Evolutionary conservation across 108 stramenopile species (phyloP).

Genomic region (Conticribra weissflogii): DNA sequence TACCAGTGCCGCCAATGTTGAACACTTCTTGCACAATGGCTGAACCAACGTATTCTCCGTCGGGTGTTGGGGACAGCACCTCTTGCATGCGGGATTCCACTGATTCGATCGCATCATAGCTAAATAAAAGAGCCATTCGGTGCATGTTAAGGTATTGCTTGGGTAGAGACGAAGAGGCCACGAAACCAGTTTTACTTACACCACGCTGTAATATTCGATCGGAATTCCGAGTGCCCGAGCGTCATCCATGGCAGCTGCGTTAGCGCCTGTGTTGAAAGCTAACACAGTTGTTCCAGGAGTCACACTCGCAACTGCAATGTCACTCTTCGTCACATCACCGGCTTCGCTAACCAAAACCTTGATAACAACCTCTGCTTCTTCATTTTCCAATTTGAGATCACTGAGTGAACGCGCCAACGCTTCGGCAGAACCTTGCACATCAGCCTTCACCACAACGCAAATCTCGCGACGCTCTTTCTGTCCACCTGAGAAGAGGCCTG

Average conservation of each 20-base stretch:
- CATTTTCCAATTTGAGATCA: slow-evolving; percentile 88
- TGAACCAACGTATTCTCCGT: slow-evolving; percentile 90
- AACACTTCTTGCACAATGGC: slow-evolving; percentile 94
- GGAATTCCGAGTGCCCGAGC: slow-evolving; percentile 77
- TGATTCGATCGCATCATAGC: slow-evolving; percentile 95
- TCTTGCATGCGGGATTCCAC: slow-evolving; percentile 91
- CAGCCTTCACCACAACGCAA: slow-evolving; percentile 94
- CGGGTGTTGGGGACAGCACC: slow-evolving; percentile 91
- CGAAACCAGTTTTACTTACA: slow-evolving; percentile 66
- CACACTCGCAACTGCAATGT: slow-evolving; percentile 92
- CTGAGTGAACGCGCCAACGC: slow-evolving; percentile 87
- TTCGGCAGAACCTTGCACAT: slow-evolving; percentile 94
- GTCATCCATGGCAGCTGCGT: slow-evolving; percentile 88
- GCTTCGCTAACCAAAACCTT: slow-evolving; percentile 91
- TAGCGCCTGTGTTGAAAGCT: slow-evolving; percentile 93
- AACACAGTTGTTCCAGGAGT: slow-evolving; percentile 88
- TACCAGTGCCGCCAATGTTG: slow-evolving; percentile 94
- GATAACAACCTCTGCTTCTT: slow-evolving; percentile 81
- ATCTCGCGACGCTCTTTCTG: slow-evolving; percentile 85
- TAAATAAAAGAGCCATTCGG: slow-evolving; percentile 1
- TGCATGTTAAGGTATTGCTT: too few relatives aligned
- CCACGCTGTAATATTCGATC: slow-evolving; percentile 92
- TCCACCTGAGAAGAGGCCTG: slow-evolving; percentile 69
- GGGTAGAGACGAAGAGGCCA: too few relatives aligned
- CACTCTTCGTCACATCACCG: slow-evolving; percentile 92